A percentile compares a stretch with the other conserved stretches of the same genome.
These are phyloP conservation scores for Rhodotorula sp. DNA, from an alignment of 1,284 basidiomycete genomes.

Conservation along the genomic window DNA sequence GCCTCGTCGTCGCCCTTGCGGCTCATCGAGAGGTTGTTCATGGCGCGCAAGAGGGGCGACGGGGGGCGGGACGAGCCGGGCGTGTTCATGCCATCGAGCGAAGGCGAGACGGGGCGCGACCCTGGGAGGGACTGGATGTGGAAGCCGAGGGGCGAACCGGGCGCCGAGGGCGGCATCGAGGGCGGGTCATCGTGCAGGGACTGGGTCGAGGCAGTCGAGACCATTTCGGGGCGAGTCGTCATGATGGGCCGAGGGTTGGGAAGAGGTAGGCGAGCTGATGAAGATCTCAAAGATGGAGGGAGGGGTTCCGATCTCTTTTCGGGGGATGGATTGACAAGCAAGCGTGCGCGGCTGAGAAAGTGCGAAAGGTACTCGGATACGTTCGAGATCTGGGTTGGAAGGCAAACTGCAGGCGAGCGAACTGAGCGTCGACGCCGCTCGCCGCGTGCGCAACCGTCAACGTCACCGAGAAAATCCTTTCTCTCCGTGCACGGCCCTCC, in stretches of 20 bases:
- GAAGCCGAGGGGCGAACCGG: slow-evolving; percentile 26
- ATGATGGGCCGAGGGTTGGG: not conserved
- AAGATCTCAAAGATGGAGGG: not conserved
- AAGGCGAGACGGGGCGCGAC: slow-evolving; percentile 32
- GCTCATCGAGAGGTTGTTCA: slow-evolving; percentile 35
- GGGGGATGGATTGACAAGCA: too few species aligned
- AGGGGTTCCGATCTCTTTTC: too few species aligned
- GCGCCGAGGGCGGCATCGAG: slow-evolving; percentile 12
- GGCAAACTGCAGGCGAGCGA: too few species aligned
- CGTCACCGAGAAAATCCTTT: too few species aligned
- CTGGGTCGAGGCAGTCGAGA: slow-evolving; percentile 32
- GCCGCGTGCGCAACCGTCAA: too few species aligned
- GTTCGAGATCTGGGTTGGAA: not conserved
- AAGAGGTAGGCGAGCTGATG: not conserved
- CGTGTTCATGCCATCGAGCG: slow-evolving; percentile 18
- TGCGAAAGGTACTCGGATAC: not conserved
- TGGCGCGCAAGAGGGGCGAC: slow-evolving; percentile 34
- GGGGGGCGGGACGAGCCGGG: slow-evolving; percentile 39
- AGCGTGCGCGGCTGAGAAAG: not conserved
- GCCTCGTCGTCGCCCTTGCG: slow-evolving; percentile 7
- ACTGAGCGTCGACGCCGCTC: too few species aligned
- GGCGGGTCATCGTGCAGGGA: slow-evolving; percentile 20
- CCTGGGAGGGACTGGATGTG: slow-evolving; percentile 35
- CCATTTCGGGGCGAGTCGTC: slow-evolving; percentile 22
- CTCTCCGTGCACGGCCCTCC: too few species aligned